Evolutionary conservation across 768 basidiomycete genomes (phyloP).

Genomic region (Boletus vermiculosoides): DNA sequence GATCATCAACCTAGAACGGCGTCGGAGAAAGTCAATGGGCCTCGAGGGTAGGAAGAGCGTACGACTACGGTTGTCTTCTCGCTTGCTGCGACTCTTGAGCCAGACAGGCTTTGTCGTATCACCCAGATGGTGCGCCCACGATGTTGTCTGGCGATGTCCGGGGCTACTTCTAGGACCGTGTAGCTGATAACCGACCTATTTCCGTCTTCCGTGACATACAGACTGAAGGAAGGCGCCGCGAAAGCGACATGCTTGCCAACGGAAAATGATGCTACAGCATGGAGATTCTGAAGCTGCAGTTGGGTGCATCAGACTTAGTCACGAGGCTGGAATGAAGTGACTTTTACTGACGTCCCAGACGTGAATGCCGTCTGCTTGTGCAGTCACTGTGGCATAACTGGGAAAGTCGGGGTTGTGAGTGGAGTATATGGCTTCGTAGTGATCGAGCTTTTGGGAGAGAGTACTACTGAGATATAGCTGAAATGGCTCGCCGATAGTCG

Average conservation of each 20-base stretch:
- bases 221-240: slow-evolving; percentile 55
- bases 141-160: slow-evolving; percentile 42
- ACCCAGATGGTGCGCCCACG: slow-evolving; percentile 55
- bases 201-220: slow-evolving; percentile 33
- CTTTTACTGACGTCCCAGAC: slow-evolving; percentile 59
- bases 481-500: slow-evolving; percentile 33
- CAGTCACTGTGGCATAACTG: slow-evolving; percentile 63
- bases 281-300: slow-evolving; percentile 58
- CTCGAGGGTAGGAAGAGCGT: slow-evolving; percentile 27
- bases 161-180: slow-evolving; percentile 47
- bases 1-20: slow-evolving; percentile 42
- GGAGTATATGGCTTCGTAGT: slow-evolving; percentile 18
- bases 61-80: slow-evolving; percentile 47
- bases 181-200: slow-evolving; percentile 50
- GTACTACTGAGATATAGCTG: slow-evolving; percentile 28
- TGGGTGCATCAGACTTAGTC: slow-evolving; percentile 7
- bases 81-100: slow-evolving; percentile 29
- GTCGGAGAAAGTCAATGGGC: slow-evolving; percentile 7
- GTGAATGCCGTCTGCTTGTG: slow-evolving; percentile 74
- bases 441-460: slow-evolving; percentile 4
- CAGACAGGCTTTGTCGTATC: slow-evolving; percentile 56
- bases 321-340: not conserved
- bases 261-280: slow-evolving; percentile 66
- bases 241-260: slow-evolving; percentile 66
- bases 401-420: slow-evolving; percentile 34